Base-by-base conservation (phyloP, 306 rosid species). In the Comarum palustre region DNA sequence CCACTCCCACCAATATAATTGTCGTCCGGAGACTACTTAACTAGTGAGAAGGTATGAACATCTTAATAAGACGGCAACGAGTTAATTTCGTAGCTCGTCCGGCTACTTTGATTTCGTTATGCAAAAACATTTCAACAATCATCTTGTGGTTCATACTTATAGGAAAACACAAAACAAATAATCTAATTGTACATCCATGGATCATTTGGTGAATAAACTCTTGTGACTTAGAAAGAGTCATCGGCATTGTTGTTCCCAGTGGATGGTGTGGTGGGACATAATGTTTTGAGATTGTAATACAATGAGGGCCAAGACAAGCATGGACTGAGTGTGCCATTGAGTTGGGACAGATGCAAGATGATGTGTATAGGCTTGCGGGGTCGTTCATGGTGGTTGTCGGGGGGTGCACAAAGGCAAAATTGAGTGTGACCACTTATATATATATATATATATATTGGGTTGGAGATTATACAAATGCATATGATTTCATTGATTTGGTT, bases 281-380 rank as follows among this genome's bases (percentile, higher is more conserved):
- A 29, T 93, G 97, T 85, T 86, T 74, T 75, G 66, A 73, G 61
- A 62, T 38, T 46, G 64, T 55, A 83, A 75, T 59, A 75, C 73
- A 66, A 63, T 68, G 38, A 58, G 62, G 54, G 36, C 71, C 71
- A 38, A 64, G 76, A 70, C 82, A 84, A 69, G 68, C 76, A 78
- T 75, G 91, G 69, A 77, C 96, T 84, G 11, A 73, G 14, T 71
- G 81, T 88, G 95, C 84, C 81, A 54, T 77, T 64, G 78, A 80
- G 78, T 83, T 87, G 83, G 93, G 91, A 86, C 88, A 84, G 92
- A 86, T 81, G 87, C 75, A 82, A 77, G 87, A 86, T 90, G 87
- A 82, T 80, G 80, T 84, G 83, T 78, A 59, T 59, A 82, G 65
- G 68, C 73, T 77, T 4, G 82, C 79, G 76, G 98, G 87, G 85